Evolutionary conservation across 1,284 basidiomycete species (phyloP).

Genomic region (Naganishia sp.): DNA sequence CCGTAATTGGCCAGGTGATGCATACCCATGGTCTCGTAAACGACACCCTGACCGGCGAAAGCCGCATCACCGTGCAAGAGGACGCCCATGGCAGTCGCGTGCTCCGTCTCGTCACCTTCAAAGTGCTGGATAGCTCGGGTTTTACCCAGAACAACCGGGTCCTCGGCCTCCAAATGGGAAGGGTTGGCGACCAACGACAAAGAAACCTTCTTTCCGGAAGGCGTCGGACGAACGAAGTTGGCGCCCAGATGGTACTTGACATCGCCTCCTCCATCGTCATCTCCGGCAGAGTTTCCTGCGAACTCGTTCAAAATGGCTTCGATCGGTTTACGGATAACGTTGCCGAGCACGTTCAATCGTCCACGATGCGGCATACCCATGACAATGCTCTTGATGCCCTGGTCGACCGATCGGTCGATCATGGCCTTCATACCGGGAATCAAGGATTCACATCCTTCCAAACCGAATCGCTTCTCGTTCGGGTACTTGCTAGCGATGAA

Average conservation of each 20-base stretch:
- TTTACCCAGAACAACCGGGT: conserved; percentile 97
- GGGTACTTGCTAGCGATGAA: conserved; percentile 98
- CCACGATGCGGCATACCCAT: conserved; percentile 99
- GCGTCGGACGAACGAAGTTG: conserved; percentile 97
- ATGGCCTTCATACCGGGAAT: conserved; percentile 99
- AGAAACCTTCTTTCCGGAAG: conserved; percentile 95
- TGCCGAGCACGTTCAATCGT: conserved; percentile 94
- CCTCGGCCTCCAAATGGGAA: conserved; percentile 95
- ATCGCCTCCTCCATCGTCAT: conserved; percentile 86
- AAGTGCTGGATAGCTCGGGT: conserved; percentile 96
- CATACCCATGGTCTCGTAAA: conserved; percentile 99
- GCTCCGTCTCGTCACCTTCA: conserved; percentile 76
- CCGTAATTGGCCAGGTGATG: conserved; percentile 93
- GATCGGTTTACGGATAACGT: conserved; percentile 97
- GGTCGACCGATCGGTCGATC: conserved; percentile 95
- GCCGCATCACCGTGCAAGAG: conserved; percentile 98
- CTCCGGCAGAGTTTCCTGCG: conserved; percentile 64
- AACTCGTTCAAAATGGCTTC: conserved; percentile 99
- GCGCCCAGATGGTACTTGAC: conserved; percentile 99
- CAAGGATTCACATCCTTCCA: conserved; percentile 96
- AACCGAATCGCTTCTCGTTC: conserved; percentile 99
- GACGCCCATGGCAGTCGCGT: conserved; percentile 85
- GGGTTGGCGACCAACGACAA: conserved; percentile 98
- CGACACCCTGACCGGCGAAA: conserved; percentile 96
- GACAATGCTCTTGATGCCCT: conserved; percentile 92